phyloP scores from a whole-genome alignment of 495 filamentous ascomycete species.

The Jackrogersella minutella region DNA sequence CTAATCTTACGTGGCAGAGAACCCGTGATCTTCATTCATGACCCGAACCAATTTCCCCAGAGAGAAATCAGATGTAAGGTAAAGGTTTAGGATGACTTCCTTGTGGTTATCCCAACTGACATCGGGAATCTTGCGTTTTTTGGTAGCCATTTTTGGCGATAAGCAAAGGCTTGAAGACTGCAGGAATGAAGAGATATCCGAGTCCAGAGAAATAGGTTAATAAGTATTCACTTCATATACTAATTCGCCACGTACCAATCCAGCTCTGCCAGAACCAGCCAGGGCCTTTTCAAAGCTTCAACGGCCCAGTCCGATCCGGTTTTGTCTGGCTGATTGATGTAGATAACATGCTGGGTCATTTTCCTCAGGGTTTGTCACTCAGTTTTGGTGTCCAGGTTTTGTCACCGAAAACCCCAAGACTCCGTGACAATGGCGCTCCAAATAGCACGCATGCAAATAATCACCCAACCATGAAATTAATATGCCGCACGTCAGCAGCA shows the following conservation, averaged over 20 bases:
- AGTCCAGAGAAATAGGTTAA: no score
- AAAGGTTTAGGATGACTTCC: constrained; percentile 26
- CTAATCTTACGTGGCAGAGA: constrained; percentile 31
- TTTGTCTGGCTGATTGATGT: constrained; percentile 1
- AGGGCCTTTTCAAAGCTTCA: neutral
- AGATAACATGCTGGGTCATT: neutral
- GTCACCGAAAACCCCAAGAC: constrained; percentile 26
- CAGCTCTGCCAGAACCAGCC: no score
- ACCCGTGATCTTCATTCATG: constrained; percentile 25
- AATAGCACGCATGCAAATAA: no score
- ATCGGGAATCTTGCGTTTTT: constrained; percentile 17
- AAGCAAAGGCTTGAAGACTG: no score
- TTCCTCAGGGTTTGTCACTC: neutral
- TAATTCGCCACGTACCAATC: no score
- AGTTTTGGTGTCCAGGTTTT: constrained; percentile 11
- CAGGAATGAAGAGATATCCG: neutral
- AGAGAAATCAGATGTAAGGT: constrained; percentile 13
- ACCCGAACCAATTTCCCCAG: constrained; percentile 13
- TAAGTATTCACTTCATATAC: no score
- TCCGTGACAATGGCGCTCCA: no score
- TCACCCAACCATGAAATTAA: constrained; percentile 1
- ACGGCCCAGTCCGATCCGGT: neutral
- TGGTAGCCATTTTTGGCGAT: constrained; percentile 11
- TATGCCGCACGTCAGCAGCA: neutral
- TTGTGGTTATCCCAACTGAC: constrained; percentile 31